Base-by-base conservation (phyloP, 768 basidiomycete genomes). In the Nevesoporus exiguus region DNA sequence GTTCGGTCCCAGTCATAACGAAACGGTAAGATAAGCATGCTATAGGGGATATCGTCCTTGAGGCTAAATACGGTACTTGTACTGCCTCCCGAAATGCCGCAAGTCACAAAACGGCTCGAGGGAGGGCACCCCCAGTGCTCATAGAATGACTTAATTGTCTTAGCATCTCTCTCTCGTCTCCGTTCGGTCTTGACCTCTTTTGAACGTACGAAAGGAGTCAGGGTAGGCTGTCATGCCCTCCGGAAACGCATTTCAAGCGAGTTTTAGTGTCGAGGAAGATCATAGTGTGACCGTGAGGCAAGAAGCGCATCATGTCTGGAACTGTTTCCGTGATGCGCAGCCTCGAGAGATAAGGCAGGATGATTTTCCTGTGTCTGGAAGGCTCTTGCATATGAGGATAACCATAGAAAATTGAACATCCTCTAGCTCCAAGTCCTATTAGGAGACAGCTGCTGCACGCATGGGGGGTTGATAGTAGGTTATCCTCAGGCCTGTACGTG, bases 151-250 rank as follows among this genome's bases (percentile, higher is more conserved):
- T 5, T 19, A 45, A 30, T 40, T 47, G 22, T 30, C 25, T 25
- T 4, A 8, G 52, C 13, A 14, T 19, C n/a, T 19, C 30, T 11
- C 33, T 21, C 21, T 52, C 46, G n/a, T 41, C 24, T 27, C 27
- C 31, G 14, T 41, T 19, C 4, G 31, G 33, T n/a, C 15, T 21
- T 15, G 43, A 17, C 21, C 19, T 42, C 37, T 25, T 25, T 24
- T 53, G n/a, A 25, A 54, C 10, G 33, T 48, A 42, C 34, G 52
- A 54, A 27, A 54, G 40, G 39, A 48, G 40, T 27, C 34, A 47
- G 9, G 24, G 19, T 13, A 54, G 25, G 19, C 25, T 49, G 24
- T n/a, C 40, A 8, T 54, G 14, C 7, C 46, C 22, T 41, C 40
- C 52, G 42, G 29, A 42, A 29, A 43, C 36, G 22, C 36, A 52